These are phyloP conservation scores for Solanum paucissectum DNA, from an alignment of 257 asterid genomes.

Conservation along the genomic window DNA sequence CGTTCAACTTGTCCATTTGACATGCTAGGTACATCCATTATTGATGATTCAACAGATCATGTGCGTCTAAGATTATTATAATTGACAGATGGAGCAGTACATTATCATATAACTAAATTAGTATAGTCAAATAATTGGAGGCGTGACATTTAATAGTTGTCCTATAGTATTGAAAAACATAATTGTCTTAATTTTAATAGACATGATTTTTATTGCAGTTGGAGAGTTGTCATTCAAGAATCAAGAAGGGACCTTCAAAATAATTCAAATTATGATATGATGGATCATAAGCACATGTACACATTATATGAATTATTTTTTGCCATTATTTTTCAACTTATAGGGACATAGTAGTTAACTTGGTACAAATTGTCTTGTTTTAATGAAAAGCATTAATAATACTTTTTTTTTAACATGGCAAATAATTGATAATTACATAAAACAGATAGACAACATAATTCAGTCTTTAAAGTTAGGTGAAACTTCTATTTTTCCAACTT, in stretches of 20 bases:
- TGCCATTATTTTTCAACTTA: neutral
- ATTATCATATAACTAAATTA: neutral
- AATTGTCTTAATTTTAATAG: neutral
- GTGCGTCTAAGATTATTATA: neutral
- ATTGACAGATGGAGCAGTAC: neutral
- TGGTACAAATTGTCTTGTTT: neutral
- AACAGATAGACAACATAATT: neutral
- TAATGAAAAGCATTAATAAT: neutral
- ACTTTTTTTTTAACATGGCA: neutral
- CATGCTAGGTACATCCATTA: neutral
- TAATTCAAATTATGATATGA: neutral
- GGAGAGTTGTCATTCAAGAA: neutral
- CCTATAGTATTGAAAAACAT: neutral
- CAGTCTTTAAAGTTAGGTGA: neutral
- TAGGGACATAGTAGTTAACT: neutral
- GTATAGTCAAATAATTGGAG: neutral
- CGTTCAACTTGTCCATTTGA: neutral
- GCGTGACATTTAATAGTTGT: neutral
- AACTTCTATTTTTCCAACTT: neutral
- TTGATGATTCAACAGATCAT: neutral
- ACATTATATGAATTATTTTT: neutral
- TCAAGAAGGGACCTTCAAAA: neutral
- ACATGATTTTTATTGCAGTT: neutral
- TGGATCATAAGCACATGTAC: neutral
- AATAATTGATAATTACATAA: neutral